phyloP scores from a whole-genome alignment of 139 green algal genomes.

The Penium margaritaceum region DNA sequence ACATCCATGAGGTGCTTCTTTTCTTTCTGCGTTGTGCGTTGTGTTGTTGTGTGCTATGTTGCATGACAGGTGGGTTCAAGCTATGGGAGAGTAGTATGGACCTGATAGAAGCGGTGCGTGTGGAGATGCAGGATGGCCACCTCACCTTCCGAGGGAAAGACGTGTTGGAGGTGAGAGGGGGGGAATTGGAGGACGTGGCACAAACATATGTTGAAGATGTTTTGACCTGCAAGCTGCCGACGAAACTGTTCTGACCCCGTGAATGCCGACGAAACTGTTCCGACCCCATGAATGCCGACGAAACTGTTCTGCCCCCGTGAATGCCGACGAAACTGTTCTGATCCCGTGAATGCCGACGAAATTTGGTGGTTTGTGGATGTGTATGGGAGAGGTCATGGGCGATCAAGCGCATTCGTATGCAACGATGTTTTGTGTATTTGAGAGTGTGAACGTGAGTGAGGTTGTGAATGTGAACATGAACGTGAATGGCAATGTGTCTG shows the following conservation, averaged over 20 bases:
- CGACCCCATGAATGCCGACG: too few relatives aligned
- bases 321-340: too few relatives aligned
- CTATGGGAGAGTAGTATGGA: conserved; percentile 44
- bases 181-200: not conserved
- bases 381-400: not conserved
- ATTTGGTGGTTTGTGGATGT: not conserved
- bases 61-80: conserved; percentile 34
- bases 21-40: not conserved
- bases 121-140: conserved; percentile 32
- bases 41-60: not conserved
- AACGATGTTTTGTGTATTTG: not conserved
- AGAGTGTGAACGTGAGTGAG: too few relatives aligned
- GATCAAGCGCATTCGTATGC: not conserved
- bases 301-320: too few relatives aligned
- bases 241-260: not conserved
- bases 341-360: too few relatives aligned
- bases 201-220: not conserved
- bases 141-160: conserved; percentile 39
- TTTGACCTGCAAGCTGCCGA: not conserved
- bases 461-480: too few relatives aligned
- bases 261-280: not conserved
- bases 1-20: not conserved
- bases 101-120: conserved; percentile 37
- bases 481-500: too few relatives aligned
- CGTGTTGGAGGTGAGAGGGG: conserved; percentile 27